Evolutionary conservation across 257 asterid genomes (phyloP), one percentile per base, ranked within the genome.

Genomic region (Ligustrum vulgare): DNA sequence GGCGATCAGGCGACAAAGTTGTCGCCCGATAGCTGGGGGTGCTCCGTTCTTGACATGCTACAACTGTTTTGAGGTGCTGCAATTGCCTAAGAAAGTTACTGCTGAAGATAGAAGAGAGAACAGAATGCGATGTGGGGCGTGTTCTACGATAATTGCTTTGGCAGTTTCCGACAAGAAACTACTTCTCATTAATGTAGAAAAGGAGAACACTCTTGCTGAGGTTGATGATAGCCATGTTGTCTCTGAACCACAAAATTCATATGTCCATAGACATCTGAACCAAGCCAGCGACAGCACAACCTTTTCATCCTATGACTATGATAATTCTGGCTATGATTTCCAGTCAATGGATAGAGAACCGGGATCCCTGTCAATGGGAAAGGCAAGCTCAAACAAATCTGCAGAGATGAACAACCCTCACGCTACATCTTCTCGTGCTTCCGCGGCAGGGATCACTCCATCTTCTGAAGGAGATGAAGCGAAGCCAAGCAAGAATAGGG

Each of bases 41-140:
- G 96, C 98, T 60, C 98, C 98, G 23, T 88, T 94, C 80, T 23
- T 94, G 69, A 72, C 90, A 5, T 94, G 98, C 88, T 77, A 72
- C 81, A 84, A 79, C 75, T 94, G 98, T 81, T 86, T 82, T 37
- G 89, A 86, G 91, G 35, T 92, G 75, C 82, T 94, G 75, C 76
- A 80, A 16, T 80, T 94, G 80, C 92, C 98, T 45, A 88, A 84
- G 88, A 86, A 83, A 75, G 73, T 78, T 70, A 43, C 72, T 23
- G 8, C 58, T 35, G 37, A 35, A n/a, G 77, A 81, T 71, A 77
- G 75, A 63, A 79, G 67, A 66, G 75, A 18, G 41, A 79, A 70
- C 69, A 88, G 87, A 80, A 78, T 92, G 74, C 88, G 87, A 75
- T 94, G 98, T 35, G 93, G 95, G 58, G 84, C 89, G 0, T 94